Base-by-base conservation (phyloP, 2,329 filamentous ascomycete species). In the Fusarium irregulare region DNA sequence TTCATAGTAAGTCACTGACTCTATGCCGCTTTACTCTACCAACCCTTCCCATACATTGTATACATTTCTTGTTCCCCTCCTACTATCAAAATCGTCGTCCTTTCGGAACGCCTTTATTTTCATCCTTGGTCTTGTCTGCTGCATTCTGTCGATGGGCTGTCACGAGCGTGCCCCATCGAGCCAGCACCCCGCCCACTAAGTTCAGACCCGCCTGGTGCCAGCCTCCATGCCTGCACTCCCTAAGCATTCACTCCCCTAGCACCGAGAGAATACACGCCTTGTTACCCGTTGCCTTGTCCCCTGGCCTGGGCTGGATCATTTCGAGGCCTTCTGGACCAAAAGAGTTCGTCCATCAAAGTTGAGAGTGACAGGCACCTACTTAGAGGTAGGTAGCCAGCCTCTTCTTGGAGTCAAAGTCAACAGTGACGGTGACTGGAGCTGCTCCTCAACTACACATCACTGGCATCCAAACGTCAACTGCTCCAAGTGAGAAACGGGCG, bases 91-190 rank as follows among this genome's bases (percentile, higher is more conserved):
- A 37, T 55, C 47, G 44, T 55, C 21, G 49, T 49, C 40, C 21
- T 46, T 44, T 45, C 56, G 42, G 20, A 65, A 59, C 49, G 46
- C 27, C 60, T 51, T 62, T 48, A 54, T 56, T 66, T 34, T 51
- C 28, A 42, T 53, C 49, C 54, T 62, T 16, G 49, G 41, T 55
- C 40, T 44, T 56, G 56, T 48, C 60, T 51, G 64, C 63, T 66
- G 65, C 64, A 64, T 73, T 71, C 66, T 68, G 62, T 74, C 58
- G 60, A 69, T 70, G 68, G 72, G 72, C 71, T 75, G 75, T 77
- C 75, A 77, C 75, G 75, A 77, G 75, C 64, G 70, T 76, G 71
- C 74, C 75, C 75, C 75, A 75, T 76, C 58, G 70, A 76, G 63
- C 60, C 73, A 76, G 61, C 72, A 76, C 75, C 75, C 75, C 75